These are phyloP conservation scores for Oidiodendron maius DNA, from an alignment of 495 filamentous ascomycete species.

Conservation along the genomic window DNA sequence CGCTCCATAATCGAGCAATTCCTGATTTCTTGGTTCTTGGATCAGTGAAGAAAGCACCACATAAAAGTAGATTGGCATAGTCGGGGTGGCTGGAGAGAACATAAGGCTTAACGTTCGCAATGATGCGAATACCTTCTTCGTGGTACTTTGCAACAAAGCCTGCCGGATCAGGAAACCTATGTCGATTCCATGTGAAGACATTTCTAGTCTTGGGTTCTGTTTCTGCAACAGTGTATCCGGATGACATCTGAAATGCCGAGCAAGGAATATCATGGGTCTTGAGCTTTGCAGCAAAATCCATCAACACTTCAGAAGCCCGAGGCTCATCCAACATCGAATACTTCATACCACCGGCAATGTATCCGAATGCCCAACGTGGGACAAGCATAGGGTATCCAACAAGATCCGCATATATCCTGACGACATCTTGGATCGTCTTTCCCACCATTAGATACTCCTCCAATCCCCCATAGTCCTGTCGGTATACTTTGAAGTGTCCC, in stretches of 20 bases:
- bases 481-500: constrained; percentile 65
- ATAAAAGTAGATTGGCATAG: constrained; percentile 47
- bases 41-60: constrained; percentile 55
- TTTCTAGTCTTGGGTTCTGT: constrained; percentile 59
- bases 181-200: constrained; percentile 65
- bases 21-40: constrained; percentile 45
- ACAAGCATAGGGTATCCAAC: constrained; percentile 59
- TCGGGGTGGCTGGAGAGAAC: constrained; percentile 57
- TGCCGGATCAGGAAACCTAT: constrained; percentile 60
- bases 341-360: constrained; percentile 64
- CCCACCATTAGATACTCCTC: constrained; percentile 66
- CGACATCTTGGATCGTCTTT: constrained; percentile 56
- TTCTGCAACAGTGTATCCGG: constrained; percentile 62
- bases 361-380: constrained; percentile 63
- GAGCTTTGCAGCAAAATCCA: constrained; percentile 54
- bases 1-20: constrained; percentile 59
- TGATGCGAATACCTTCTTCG: constrained; percentile 52
- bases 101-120: constrained; percentile 71
- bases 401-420: constrained; percentile 57
- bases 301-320: constrained; percentile 47
- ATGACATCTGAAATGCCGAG: constrained; percentile 66
- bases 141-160: constrained; percentile 55
- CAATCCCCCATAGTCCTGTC: constrained; percentile 64
- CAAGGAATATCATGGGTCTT: constrained; percentile 60
- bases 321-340: constrained; percentile 60